Evolutionary conservation across 2,329 filamentous ascomycete genomes (phyloP).

Genomic region (Alternaria gaisen): DNA sequence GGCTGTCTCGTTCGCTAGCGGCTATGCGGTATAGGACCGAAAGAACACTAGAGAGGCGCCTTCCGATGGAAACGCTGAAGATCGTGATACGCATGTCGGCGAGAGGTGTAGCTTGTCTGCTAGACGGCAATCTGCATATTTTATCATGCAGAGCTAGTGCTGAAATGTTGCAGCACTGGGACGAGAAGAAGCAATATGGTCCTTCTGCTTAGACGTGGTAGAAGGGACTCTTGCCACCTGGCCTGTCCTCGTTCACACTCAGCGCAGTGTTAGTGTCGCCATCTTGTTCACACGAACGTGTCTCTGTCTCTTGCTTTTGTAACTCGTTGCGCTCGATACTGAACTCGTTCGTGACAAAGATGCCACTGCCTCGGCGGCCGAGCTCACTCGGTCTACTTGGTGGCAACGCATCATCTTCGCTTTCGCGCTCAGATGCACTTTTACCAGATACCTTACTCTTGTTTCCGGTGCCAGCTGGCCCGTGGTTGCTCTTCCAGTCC

Average conservation of each 20-base stretch:
- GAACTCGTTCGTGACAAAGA: slow-evolving; percentile 34
- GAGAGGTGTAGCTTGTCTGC: background rate
- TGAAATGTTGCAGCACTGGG: background rate
- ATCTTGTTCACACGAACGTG: slow-evolving; percentile 14
- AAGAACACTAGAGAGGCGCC: background rate
- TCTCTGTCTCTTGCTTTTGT: slow-evolving; percentile 16
- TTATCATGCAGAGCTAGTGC: background rate
- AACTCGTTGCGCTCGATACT: slow-evolving; percentile 22
- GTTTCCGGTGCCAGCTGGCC: slow-evolving; percentile 15
- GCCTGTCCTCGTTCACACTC: slow-evolving; percentile 23
- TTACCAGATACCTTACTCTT: slow-evolving; percentile 14
- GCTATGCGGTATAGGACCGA: background rate
- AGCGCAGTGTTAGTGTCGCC: slow-evolving; percentile 11
- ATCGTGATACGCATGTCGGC: background rate
- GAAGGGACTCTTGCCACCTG: slow-evolving; percentile 21
- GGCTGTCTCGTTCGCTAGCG: background rate
- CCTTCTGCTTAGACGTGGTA: slow-evolving; percentile 23
- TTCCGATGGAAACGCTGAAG: background rate
- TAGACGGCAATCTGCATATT: background rate
- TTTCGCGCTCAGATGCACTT: slow-evolving; percentile 25
- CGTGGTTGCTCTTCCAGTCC: slow-evolving; percentile 19
- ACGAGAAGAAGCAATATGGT: background rate
- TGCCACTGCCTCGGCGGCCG: slow-evolving; percentile 23
- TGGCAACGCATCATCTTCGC: slow-evolving; percentile 21
- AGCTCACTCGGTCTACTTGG: slow-evolving; percentile 1